Evolutionary conservation across 2,329 filamentous ascomycete genomes (phyloP).

Genomic region (Daldinia eschscholtzii): DNA sequence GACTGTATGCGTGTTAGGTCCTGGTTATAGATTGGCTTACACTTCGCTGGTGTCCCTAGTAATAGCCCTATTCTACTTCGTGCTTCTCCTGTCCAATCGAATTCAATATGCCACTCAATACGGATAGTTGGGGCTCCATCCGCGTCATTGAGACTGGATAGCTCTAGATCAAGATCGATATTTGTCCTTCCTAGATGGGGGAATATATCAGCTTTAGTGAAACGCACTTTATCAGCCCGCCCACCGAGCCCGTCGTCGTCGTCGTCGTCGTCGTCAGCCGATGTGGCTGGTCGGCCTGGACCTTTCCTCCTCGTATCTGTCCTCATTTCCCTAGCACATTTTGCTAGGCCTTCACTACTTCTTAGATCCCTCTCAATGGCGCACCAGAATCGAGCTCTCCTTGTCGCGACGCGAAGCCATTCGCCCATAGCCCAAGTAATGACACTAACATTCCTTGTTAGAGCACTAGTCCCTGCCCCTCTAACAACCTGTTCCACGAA

Average conservation of each 20-base stretch:
- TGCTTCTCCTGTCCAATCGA: constrained; percentile 81
- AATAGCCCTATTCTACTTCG: constrained; percentile 68
- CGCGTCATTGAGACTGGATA: constrained; percentile 53
- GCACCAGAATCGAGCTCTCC: constrained; percentile 73
- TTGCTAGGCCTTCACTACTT: constrained; percentile 51
- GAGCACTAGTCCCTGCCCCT: constrained; percentile 57
- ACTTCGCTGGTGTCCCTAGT: constrained; percentile 70
- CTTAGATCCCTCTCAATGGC: constrained; percentile 63
- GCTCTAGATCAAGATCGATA: constrained; percentile 58
- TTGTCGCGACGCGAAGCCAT: constrained; percentile 72
- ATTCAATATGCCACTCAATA: constrained; percentile 72
- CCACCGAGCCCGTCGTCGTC: constrained; percentile 40
- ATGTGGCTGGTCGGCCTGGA: constrained; percentile 40
- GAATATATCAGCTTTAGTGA: constrained; percentile 61
- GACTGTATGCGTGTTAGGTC: background rate
- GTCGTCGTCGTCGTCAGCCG: constrained; percentile 40
- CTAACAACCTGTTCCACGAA: constrained; percentile 62
- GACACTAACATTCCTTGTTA: constrained; percentile 69
- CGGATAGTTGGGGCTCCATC: constrained; percentile 60
- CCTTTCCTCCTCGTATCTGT: constrained; percentile 42
- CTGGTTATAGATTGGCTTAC: constrained; percentile 61
- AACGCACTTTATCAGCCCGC: constrained; percentile 37
- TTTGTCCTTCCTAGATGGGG: constrained; percentile 65
- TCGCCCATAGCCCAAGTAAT: constrained; percentile 76
- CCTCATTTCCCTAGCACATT: constrained; percentile 52